Evolutionary conservation across 1,284 basidiomycete species (phyloP), one percentile per base, ranked within the genome.

Genomic region (Trichosporon ovoides): DNA sequence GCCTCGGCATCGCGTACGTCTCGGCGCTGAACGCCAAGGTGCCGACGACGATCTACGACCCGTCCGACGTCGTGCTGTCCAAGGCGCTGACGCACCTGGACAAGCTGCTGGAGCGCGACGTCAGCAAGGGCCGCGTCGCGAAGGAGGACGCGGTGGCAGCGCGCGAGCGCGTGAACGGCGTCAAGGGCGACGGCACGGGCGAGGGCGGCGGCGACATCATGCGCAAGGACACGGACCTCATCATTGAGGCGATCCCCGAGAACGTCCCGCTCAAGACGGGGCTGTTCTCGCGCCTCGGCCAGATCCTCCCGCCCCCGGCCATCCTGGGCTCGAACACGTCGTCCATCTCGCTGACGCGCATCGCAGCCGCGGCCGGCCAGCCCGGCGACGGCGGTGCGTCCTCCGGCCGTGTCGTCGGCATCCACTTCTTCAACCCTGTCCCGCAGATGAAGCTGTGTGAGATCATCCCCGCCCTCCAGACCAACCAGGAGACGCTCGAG

Each of bases 351-450:
- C 86, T 98, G 51, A 93, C 92, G 22, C 93, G 94, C 78, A 89
- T 98, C 58, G 93, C 95, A 0, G 86, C 87, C 9, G 81, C 88
- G 20, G 86, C 88, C 1, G 79, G 89, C 82, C 0, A 76, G 81
- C 38, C 58, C 2, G 61, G 59, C 34, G 61, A 63, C 58, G 24
- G 20, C 19, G 61, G 83, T 53, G 56, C 53, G 46, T 57, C 51
- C 48, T 31, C 40, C n/a, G 35, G 59, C 51, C 59, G 72, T n/a
- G 59, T 61, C 36, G 63, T 61, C 50, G 59, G 91, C 13, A 79
- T 95, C 43, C 93, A 96, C 77, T 96, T 94, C 80, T 96, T 97
- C 80, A 96, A 97, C 73, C 93, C 93, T 4, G 91, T 94, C 3
- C 90, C 90, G 5, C 88, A 93, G 38, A 96, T 96, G 91, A 89